Percentiles rank a stretch among this genome's conserved stretches.
Evolutionary conservation across 2,329 filamentous ascomycete genomes (phyloP).

Genomic region (Colletotrichum sublineola): DNA sequence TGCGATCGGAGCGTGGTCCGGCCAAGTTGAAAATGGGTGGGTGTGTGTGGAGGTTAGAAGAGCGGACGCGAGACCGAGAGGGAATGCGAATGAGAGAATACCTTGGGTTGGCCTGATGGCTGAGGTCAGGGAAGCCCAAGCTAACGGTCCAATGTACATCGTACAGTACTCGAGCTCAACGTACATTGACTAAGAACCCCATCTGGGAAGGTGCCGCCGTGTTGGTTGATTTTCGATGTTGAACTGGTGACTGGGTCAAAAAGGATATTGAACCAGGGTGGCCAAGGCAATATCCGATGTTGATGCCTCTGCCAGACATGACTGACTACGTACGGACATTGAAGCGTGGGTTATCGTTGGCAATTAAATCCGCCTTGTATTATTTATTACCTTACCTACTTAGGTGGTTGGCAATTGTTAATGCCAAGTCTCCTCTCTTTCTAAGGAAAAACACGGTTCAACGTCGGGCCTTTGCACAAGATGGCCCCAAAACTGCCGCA

Average conservation of each 20-base stretch:
- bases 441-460: slow-evolving; percentile 24
- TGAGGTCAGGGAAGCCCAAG: background rate
- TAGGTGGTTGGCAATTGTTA: slow-evolving; percentile 13
- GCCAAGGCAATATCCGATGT: slow-evolving; percentile 16
- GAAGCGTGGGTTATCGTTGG: slow-evolving; percentile 16
- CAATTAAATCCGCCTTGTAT: background rate
- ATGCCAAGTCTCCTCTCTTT: slow-evolving; percentile 30
- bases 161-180: background rate
- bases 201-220: slow-evolving; percentile 1
- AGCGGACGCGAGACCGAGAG: slow-evolving; percentile 26
- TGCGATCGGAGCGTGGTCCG: slow-evolving; percentile 42
- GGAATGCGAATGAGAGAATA: slow-evolving; percentile 2
- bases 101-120: background rate
- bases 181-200: background rate
- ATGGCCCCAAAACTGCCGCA: slow-evolving; percentile 22
- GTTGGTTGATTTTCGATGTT: background rate
- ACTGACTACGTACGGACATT: slow-evolving; percentile 12
- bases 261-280: slow-evolving; percentile 13
- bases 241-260: slow-evolving; percentile 1
- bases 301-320: slow-evolving; percentile 19
- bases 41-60: slow-evolving; percentile 17
- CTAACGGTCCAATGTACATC: background rate
- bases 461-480: slow-evolving; percentile 32
- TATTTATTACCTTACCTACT: too few species aligned
- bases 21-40: slow-evolving; percentile 5